Conservation (phyloP, 306 rosid genomes). For the Lathyrus oleraceus region DNA sequence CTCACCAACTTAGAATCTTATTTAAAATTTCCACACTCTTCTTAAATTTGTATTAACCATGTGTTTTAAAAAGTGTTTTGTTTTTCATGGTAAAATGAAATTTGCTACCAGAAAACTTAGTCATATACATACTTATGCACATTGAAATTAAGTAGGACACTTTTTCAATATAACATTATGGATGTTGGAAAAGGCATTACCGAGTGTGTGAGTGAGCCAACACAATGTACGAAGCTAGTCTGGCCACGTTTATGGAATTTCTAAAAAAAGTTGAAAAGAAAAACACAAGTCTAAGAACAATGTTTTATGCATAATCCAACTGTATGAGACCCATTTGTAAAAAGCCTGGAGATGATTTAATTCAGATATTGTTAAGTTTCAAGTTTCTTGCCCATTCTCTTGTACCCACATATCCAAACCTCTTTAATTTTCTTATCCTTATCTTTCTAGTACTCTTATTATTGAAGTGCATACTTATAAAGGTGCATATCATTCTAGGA, state of each 20-base stretch:
- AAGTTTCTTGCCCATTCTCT: conserved; percentile 38
- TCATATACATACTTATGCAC: neutral
- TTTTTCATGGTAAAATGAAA: neutral
- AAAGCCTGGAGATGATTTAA: neutral
- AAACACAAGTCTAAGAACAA: conserved; percentile 17
- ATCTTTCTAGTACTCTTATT: conserved; percentile 29
- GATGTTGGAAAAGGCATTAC: conserved; percentile 17
- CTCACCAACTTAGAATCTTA: too few relatives aligned
- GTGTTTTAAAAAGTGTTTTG: too few relatives aligned
- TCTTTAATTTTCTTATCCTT: conserved; percentile 27
- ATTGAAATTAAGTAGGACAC: conserved; percentile 23
- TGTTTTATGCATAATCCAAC: conserved; percentile 36
- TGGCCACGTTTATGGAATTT: conserved; percentile 52
- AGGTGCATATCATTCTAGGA: conserved; percentile 36
- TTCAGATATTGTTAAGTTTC: conserved; percentile 27
- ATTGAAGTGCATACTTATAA: conserved; percentile 18
- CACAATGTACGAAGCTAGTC: conserved; percentile 47
- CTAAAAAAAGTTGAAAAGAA: conserved; percentile 10
- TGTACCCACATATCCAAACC: conserved; percentile 31
- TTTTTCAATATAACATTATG: neutral
- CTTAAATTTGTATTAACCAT: too few relatives aligned
- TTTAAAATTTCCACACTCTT: too few relatives aligned
- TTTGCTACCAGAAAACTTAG: neutral
- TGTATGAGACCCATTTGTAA: conserved; percentile 29
- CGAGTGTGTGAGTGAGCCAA: conserved; percentile 12